A percentile compares a stretch with the other conserved stretches of the same genome.
Conservation (phyloP, 345 rosid genomes). For the Citrus sinensis region DNA sequence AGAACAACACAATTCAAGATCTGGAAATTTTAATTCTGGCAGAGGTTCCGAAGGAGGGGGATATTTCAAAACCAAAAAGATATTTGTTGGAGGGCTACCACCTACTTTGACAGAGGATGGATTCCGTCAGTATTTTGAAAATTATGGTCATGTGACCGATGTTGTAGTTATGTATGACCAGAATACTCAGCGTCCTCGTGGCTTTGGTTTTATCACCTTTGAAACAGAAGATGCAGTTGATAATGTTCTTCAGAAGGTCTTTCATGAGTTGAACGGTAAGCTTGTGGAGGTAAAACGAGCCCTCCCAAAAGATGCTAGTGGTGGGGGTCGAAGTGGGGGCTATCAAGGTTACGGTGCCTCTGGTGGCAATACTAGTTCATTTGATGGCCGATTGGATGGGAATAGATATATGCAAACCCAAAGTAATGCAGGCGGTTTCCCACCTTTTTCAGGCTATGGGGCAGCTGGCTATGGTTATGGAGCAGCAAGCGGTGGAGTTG, state of each 20-base stretch:
- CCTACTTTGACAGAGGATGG: conserved; percentile 32
- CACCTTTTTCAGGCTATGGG: conserved; percentile 29
- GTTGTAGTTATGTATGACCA: conserved; percentile 45
- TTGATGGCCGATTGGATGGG: conserved; percentile 29
- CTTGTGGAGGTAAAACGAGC: conserved; percentile 43
- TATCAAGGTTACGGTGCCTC: conserved; percentile 27
- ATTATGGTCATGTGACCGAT: conserved; percentile 38
- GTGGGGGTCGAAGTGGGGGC: conserved; percentile 24
- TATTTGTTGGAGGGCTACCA: conserved; percentile 42
- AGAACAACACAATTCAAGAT: conserved; percentile 33
- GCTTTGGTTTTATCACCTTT: conserved; percentile 46
- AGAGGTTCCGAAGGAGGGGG: conserved; percentile 31
- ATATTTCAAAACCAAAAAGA: conserved; percentile 35
- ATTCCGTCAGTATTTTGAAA: conserved; percentile 35
- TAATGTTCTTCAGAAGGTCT: conserved; percentile 26
- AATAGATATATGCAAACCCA: conserved; percentile 32
- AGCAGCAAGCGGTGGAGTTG: conserved; percentile 26
- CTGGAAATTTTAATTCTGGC: conserved; percentile 24
- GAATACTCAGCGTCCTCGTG: conserved; percentile 40
- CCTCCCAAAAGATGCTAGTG: conserved; percentile 33
- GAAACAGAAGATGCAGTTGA: conserved; percentile 43
- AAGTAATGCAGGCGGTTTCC: conserved; percentile 24
- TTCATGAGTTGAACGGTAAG: conserved; percentile 33
- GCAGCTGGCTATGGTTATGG: conserved; percentile 30
- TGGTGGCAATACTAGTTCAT: conserved; percentile 17